phyloP scores from a whole-genome alignment of 345 rosid genomes.

The Hevea brasiliensis region DNA sequence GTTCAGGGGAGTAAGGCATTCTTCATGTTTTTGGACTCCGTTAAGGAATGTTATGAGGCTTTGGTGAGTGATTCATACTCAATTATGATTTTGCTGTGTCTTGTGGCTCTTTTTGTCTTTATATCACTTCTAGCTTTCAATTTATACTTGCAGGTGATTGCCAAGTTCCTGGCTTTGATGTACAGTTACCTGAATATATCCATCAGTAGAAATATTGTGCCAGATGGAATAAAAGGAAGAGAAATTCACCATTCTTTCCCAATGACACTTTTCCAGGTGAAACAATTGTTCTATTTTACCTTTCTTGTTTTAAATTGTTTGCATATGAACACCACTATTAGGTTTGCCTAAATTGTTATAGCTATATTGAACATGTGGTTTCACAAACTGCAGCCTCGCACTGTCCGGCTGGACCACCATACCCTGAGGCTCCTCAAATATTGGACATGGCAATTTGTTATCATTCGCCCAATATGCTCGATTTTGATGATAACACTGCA shows the following conservation, averaged over 20 bases:
- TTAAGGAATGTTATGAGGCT: conserved; percentile 95
- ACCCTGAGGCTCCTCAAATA: conserved; percentile 72
- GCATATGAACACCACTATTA: too few relatives aligned
- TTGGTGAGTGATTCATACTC: conserved; percentile 49
- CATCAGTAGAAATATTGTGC: conserved; percentile 61
- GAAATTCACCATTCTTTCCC: conserved; percentile 92
- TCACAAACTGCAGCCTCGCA: conserved; percentile 59
- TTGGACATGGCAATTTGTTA: conserved; percentile 98
- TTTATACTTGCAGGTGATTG: conserved; percentile 66
- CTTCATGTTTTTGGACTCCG: conserved; percentile 75
- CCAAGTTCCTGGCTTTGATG: conserved; percentile 87
- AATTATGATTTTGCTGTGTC: conserved; percentile 11
- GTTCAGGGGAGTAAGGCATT: conserved; percentile 72
- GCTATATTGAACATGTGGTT: neutral
- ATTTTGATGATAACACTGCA: conserved; percentile 76
- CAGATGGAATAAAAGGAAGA: conserved; percentile 87
- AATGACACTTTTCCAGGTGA: conserved; percentile 87
- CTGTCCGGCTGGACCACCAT: conserved; percentile 65
- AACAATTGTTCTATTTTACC: neutral
- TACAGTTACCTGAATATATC: conserved; percentile 89
- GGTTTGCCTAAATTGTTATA: neutral
- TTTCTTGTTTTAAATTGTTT: conserved; percentile 5
- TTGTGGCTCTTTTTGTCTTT: conserved; percentile 6
- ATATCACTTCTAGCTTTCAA: neutral
- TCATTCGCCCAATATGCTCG: conserved; percentile 81